Percentiles rank a stretch among this genome's conserved stretches.
phyloP scores from a whole-genome alignment of 2,329 filamentous ascomycete genomes.

The Apiospora kogelbergensis region DNA sequence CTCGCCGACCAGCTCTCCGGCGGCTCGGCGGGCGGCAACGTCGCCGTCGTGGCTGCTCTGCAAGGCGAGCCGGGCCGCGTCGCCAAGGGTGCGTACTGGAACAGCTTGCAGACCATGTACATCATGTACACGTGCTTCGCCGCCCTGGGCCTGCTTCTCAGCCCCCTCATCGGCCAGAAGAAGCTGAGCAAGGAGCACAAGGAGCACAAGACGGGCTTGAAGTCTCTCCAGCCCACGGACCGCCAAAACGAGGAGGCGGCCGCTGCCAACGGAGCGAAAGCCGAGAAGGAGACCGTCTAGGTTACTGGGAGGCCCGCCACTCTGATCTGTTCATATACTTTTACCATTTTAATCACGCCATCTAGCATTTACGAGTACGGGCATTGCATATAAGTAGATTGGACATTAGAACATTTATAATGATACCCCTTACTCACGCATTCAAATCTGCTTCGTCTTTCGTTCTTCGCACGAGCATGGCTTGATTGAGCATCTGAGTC shows the following conservation, averaged over 20 bases:
- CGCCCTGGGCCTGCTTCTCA: conserved; percentile 45
- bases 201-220: conserved; percentile 59
- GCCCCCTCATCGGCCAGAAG: conserved; percentile 47
- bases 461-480: not conserved
- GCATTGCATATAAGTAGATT: not conserved
- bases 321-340: not conserved
- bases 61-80: conserved; percentile 37
- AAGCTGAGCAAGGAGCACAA: conserved; percentile 55
- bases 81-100: conserved; percentile 44
- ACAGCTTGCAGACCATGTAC: conserved; percentile 54
- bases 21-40: conserved; percentile 49
- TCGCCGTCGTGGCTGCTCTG: conserved; percentile 47
- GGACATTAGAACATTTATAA: not conserved
- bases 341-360: not conserved
- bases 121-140: conserved; percentile 55
- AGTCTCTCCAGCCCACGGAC: conserved; percentile 20
- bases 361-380: conserved; percentile 1
- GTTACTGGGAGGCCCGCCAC: too few species aligned
- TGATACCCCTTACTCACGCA: not conserved
- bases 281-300: not conserved
- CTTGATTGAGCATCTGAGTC: not conserved
- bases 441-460: not conserved
- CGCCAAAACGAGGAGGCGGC: not conserved
- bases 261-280: not conserved
- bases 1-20: conserved; percentile 48